Percentiles rank a stretch among this genome's conserved stretches.
phyloP scores from a whole-genome alignment of 2,329 filamentous ascomycete genomes.

The Hymenoscyphus scutula region DNA sequence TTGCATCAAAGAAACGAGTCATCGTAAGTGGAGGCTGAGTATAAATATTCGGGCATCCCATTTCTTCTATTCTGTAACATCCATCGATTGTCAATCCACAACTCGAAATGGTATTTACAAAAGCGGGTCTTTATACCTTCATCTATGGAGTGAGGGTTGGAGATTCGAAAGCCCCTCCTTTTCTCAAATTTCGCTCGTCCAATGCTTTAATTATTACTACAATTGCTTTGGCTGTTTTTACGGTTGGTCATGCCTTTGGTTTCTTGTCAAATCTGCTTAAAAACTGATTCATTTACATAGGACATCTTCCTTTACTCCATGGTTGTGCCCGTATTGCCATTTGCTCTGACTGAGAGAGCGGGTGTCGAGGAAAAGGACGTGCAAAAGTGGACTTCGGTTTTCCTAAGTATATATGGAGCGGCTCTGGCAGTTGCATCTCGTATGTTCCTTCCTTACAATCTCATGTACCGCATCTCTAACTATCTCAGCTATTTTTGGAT shows the following conservation, averaged over 20 bases:
- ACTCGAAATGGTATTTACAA: slow-evolving; percentile 21
- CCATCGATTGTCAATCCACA: background rate
- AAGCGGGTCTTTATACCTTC: slow-evolving; percentile 25
- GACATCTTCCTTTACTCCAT: slow-evolving; percentile 63
- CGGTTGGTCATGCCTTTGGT: slow-evolving; percentile 17
- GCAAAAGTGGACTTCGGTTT: slow-evolving; percentile 70
- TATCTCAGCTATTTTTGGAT: slow-evolving; percentile 42
- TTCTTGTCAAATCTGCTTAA: background rate
- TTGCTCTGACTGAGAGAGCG: slow-evolving; percentile 56
- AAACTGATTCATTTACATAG: slow-evolving; percentile 14
- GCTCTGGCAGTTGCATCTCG: slow-evolving; percentile 56
- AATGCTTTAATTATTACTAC: slow-evolving; percentile 29
- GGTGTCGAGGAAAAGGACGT: slow-evolving; percentile 50
- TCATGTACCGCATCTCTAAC: slow-evolving; percentile 23
- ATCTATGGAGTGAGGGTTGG: slow-evolving; percentile 28
- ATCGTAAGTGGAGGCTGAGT: background rate
- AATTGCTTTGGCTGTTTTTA: slow-evolving; percentile 30
- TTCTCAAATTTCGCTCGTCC: slow-evolving; percentile 30
- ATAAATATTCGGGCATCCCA: background rate
- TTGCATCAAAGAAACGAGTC: background rate
- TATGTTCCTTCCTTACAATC: slow-evolving; percentile 3
- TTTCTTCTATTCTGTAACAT: background rate
- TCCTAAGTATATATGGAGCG: slow-evolving; percentile 69
- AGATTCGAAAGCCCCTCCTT: slow-evolving; percentile 26
- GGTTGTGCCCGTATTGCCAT: slow-evolving; percentile 70